These are phyloP conservation scores for Xeromyces bisporus DNA, from an alignment of 495 filamentous ascomycete species.

Conservation along the genomic window DNA sequence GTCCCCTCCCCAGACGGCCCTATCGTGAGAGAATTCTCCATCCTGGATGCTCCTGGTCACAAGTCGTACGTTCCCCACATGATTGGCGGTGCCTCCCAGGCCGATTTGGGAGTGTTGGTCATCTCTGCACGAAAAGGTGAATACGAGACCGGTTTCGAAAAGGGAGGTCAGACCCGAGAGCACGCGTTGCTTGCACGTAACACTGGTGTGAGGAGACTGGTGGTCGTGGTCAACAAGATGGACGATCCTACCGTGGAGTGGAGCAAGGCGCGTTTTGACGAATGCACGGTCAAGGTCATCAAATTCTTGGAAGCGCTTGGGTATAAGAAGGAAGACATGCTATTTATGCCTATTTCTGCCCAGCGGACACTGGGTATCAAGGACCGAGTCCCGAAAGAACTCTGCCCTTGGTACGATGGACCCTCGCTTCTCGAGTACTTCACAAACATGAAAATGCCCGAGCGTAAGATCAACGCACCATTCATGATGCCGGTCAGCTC, in stretches of 20 bases:
- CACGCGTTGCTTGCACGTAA: slow-evolving; percentile 95
- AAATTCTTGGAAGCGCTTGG: slow-evolving; percentile 80
- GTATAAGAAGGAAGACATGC: slow-evolving; percentile 85
- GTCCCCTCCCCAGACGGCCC: slow-evolving; percentile 36
- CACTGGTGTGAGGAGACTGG: slow-evolving; percentile 88
- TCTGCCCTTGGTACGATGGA: slow-evolving; percentile 70
- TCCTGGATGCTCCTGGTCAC: slow-evolving; percentile 91
- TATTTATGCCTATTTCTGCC: slow-evolving; percentile 93
- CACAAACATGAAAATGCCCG: slow-evolving; percentile 73
- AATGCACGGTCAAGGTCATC: slow-evolving; percentile 77
- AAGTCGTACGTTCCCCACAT: slow-evolving; percentile 93
- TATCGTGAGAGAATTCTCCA: slow-evolving; percentile 49
- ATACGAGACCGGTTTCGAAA: slow-evolving; percentile 99
- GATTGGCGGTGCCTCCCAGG: slow-evolving; percentile 93
- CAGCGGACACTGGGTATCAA: slow-evolving; percentile 76
- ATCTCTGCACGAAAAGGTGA: slow-evolving; percentile 96
- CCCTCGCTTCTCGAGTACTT: slow-evolving; percentile 93
- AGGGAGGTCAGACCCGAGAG: slow-evolving; percentile 93
- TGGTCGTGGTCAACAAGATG: slow-evolving; percentile 97
- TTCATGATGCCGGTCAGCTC: slow-evolving; percentile 98
- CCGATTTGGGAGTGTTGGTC: slow-evolving; percentile 88
- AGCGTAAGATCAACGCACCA: slow-evolving; percentile 90
- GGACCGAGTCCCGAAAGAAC: slow-evolving; percentile 60
- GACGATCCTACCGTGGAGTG: slow-evolving; percentile 92
- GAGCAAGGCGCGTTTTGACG: slow-evolving; percentile 78